Base-by-base conservation (phyloP, 495 filamentous ascomycete genomes). In the Durotheca rogersii region DNA sequence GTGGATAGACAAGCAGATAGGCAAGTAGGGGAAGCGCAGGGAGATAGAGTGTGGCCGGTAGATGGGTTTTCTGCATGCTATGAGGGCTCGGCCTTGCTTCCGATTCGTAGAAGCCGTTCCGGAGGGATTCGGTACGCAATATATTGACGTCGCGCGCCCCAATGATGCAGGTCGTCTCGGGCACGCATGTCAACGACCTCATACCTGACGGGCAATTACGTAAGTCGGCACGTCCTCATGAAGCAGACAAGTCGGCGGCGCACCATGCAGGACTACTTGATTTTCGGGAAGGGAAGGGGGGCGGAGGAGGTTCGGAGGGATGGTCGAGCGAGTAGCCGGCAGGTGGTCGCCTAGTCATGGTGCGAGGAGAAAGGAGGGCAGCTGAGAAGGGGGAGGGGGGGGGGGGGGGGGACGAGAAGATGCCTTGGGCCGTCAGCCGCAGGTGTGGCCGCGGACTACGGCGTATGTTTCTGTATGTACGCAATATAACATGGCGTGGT, bases 71-170 rank as follows among this genome's bases (percentile, higher is more conserved):
- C 54, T 53, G 54, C 54, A 58, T 27, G 43, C 20, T 30, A 37
- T 19, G 47, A 47, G 47, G 31, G 11, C 36, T 47, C 54, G 54
- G 54, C 27, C 43, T 34, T 15, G 23, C 23, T 47, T 58, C 54
- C 54, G 52, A 58, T 58, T 58, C 41, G 54, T 48, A 30, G 27
- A 39, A n/a, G n/a, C n/a, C n/a, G n/a, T n/a, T n/a, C n/a, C n/a
- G n/a, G n/a, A n/a, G n/a, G n/a, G n/a, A n/a, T n/a, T 4, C 23
- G 4, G 23, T 9, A 23, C 19, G 29, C 31, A 20, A 35, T 41
- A 33, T 51, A 44, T 58, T 43, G 39, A 4, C 44, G 54, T 58
- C 53, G 51, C 48, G 53, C 54, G 48, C 48, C 48, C 23, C 47
- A 20, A 29, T 32, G 36, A 25, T 23, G 32, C 19, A 11, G 10